Base-by-base conservation (phyloP, 148 eudicot species). In the Silene uniflora region DNA sequence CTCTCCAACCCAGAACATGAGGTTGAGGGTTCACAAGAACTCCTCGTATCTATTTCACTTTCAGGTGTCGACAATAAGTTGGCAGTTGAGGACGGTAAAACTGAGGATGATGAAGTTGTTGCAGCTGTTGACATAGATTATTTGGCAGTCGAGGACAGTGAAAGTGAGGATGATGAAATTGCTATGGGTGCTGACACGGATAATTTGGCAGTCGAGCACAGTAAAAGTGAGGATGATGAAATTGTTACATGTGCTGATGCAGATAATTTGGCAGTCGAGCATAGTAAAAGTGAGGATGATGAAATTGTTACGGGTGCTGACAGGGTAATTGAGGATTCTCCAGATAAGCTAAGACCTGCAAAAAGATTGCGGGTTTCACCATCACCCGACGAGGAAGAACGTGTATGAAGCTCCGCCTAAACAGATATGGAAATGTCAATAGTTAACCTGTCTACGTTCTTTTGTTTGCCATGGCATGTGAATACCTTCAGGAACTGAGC, bases 291-390 rank as follows among this genome's bases (percentile, higher is more conserved):
- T 47, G 72, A 72, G 58, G 10, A 46, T 3, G 72, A 79, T 27
- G 74, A 60, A 21, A 54, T 25, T 32, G 61, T 72, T 69, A 46
- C 49, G 35, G 66, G 65, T 44, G n/a, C 29, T n/a, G 75, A 59
- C 61, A 76, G 21, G 44, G 66, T 73, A 44, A 74, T 74, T 55
- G 74, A 67, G 24, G 78, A 75, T 66, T 83, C 83, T 14, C 73
- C 77, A 2, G 83, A 83, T 39, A 67, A 12, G 81, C 61, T 29
- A 75, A 77, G 29, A 63, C 76, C 75, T 0, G 18, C 81, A 1
- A 83, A 83, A 78, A 83, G 73, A 71, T 22, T 83, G 55, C 79
- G 75, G 62, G 79, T 83, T 78, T 29, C 83, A 73, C 73, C 80
- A 27, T 49, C 77, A 29, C 25, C 32, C 55, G 79, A 68, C 46